Evolutionary conservation across 163 green algal genomes (phyloP), one percentile per base, ranked within the genome.

Genomic region (Chlorella variabilis): DNA sequence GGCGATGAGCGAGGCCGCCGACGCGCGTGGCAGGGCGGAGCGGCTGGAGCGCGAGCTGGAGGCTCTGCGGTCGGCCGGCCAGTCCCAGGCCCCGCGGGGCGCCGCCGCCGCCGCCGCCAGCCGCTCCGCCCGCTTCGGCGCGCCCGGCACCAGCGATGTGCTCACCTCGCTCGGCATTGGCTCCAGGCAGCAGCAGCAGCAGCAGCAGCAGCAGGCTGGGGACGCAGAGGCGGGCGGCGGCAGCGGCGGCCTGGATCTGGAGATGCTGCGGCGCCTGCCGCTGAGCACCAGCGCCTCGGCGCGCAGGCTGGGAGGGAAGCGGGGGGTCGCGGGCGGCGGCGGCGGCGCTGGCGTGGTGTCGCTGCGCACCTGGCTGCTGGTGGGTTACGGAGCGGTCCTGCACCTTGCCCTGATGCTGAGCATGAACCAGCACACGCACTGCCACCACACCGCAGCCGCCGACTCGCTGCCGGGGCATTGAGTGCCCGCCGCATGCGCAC

Each of bases 41-140:
- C 42, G 56, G 48, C 65, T 85, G 70, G 62, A 85, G 67, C 54
- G 45, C 21, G 51, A 87, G 76, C 48, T 84, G 38, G 66, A 54
- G 2, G 63, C 74, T 34, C 49, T 84, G 68, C 67, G 68, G 1
- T 27, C 63, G 0, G 6, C 29, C 36, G 5, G 51, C 29, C 58
- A 51, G 3, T 9, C 25, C 25, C n/a, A 20, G 15, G 54, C 21
- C 21, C 65, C 23, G 45, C 11, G 54, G 54, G 20, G 59, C 54
- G 5, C 23, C 54, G 54, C 5, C 13, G 18, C 54, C 4, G 54
- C 54, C 15, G 31, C 69, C 5, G 33, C 69, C 59, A 39, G 59
- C 27, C 27, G 59, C n/a, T 20, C 59, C 2, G 58, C 33, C 6
- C 54, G 63, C 29, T 62, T 58, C n/a, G 29, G 27, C 17, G 5